Conservation (phyloP, 805 yeast genomes). For the Cyberlindnera petersonii region DNA sequence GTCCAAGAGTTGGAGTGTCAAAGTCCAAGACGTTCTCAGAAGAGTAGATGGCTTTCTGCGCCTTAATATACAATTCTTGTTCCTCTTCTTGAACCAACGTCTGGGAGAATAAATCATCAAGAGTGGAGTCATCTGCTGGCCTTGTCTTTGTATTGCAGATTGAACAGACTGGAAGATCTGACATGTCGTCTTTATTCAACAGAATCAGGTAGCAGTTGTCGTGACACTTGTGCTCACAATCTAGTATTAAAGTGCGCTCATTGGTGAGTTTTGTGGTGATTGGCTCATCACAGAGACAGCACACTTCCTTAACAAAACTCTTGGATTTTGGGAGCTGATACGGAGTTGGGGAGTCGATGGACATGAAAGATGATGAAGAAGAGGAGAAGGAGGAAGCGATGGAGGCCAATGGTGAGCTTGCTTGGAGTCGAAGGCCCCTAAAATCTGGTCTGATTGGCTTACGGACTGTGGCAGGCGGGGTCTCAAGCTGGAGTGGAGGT, state of each 20-base stretch:
- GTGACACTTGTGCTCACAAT: constrained; percentile 44
- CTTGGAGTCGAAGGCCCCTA: not conserved
- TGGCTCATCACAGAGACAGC: constrained; percentile 44
- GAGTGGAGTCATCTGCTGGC: constrained; percentile 29
- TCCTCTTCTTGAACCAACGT: constrained; percentile 8
- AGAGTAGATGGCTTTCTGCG: not conserved
- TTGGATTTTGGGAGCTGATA: constrained; percentile 7
- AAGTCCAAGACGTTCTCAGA: not conserved
- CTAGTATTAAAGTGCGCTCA: constrained; percentile 39
- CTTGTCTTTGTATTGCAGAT: constrained; percentile 24
- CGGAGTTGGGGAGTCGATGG: constrained; percentile 10
- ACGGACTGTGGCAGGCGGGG: constrained; percentile 24
- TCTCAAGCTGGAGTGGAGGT: constrained; percentile 21
- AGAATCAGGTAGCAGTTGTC: constrained; percentile 38
- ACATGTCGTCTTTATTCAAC: constrained; percentile 20
- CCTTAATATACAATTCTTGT: too few relatives aligned
- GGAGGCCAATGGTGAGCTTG: constrained; percentile 2
- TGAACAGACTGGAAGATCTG: constrained; percentile 27
- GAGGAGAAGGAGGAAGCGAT: not conserved
- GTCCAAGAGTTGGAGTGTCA: constrained; percentile 1
- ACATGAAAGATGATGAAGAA: not conserved
- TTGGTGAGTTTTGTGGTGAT: constrained; percentile 37
- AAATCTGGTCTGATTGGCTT: not conserved
- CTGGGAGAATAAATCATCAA: constrained; percentile 25
- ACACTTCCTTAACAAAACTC: constrained; percentile 27